Conservation (phyloP, 129 eudicot species). For the Arctium minus region DNA sequence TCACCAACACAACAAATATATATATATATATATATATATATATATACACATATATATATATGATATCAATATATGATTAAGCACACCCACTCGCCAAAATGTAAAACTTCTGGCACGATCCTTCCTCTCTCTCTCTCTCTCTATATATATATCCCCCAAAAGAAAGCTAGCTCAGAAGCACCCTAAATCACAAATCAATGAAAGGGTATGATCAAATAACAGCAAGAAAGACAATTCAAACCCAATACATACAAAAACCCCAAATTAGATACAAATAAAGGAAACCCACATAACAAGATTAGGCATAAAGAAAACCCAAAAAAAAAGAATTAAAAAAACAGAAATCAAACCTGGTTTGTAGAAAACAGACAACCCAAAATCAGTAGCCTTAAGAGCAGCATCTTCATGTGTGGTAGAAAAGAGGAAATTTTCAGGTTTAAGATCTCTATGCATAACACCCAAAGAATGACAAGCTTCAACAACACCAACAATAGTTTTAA, state of each 20-base stretch:
- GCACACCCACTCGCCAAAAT: too few species aligned
- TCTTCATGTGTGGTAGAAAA: constrained; percentile 66
- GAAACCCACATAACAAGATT: constrained; percentile 5
- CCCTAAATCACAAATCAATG: background rate
- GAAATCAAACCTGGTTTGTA: constrained; percentile 69
- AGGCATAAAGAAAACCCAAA: constrained; percentile 3
- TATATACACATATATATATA: too few species aligned
- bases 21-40: too few species aligned
- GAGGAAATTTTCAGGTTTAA: constrained; percentile 95
- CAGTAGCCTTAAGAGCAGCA: constrained; percentile 88
- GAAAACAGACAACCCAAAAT: constrained; percentile 92
- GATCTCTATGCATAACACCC: constrained; percentile 95
- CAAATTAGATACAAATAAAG: background rate
- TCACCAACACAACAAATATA: constrained; percentile 8
- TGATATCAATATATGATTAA: too few species aligned
- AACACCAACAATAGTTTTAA: constrained; percentile 83
- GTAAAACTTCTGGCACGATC: too few species aligned
- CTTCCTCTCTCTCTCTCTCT: too few species aligned
- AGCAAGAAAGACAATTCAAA: constrained; percentile 11
- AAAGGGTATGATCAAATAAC: constrained; percentile 2
- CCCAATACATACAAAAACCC: constrained; percentile 5
- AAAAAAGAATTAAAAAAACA: background rate
- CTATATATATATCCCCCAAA: background rate
- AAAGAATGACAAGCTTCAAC: constrained; percentile 89
- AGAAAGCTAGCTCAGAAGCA: background rate